phyloP scores from a whole-genome alignment of 371 early-diverging fungal species.

The Mortierella sp. region DNA sequence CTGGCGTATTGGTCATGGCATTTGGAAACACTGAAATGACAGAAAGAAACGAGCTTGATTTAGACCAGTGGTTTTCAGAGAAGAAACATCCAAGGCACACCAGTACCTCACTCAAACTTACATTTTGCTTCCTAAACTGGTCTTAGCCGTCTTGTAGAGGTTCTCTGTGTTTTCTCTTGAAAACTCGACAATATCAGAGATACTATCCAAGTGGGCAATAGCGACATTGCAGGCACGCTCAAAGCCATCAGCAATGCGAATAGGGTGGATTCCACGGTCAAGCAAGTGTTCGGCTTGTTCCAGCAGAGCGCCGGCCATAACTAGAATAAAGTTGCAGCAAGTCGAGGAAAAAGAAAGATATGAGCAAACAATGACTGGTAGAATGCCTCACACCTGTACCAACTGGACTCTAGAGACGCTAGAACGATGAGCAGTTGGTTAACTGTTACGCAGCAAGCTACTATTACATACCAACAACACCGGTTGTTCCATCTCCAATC shows the following conservation, averaged over 20 bases:
- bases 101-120: slow-evolving; percentile 57
- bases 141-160: slow-evolving; percentile 97
- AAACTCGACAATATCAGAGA: slow-evolving; percentile 94
- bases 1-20: slow-evolving; percentile 97
- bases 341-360: background rate
- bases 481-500: slow-evolving; percentile 99
- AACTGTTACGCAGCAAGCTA: background rate
- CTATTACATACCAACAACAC: slow-evolving; percentile 91
- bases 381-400: background rate
- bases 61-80: background rate
- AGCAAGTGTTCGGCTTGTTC: slow-evolving; percentile 97
- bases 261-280: slow-evolving; percentile 99
- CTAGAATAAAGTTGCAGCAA: slow-evolving; percentile 57
- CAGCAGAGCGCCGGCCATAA: slow-evolving; percentile 98
- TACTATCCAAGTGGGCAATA: slow-evolving; percentile 89
- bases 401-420: background rate
- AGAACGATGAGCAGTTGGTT: background rate
- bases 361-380: background rate
- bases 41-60: slow-evolving; percentile 1
- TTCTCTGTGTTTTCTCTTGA: slow-evolving; percentile 85
- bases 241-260: slow-evolving; percentile 99
- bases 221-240: slow-evolving; percentile 97
- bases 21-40: slow-evolving; percentile 87
- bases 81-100: background rate
- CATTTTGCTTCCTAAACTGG: slow-evolving; percentile 99